Conservation (phyloP, 495 filamentous ascomycete genomes). For the Collariella sp. region DNA sequence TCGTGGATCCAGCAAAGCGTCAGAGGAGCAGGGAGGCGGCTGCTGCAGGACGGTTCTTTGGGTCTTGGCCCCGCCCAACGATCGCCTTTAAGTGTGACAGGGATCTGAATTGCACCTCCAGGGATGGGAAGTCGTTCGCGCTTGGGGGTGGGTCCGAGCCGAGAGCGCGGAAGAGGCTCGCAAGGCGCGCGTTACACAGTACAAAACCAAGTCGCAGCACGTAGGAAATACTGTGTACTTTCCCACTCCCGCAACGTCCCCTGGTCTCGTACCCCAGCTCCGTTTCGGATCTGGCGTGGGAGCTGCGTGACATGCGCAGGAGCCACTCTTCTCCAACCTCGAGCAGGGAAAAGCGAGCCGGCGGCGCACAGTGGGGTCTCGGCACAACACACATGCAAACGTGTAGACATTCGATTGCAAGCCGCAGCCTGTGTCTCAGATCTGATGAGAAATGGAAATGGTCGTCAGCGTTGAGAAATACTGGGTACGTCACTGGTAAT, state of each 20-base stretch:
- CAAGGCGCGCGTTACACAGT: neutral
- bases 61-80: slow-evolving; percentile 3
- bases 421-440: too few relatives aligned
- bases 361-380: too few relatives aligned
- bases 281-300: slow-evolving; percentile 15
- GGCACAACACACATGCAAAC: too few relatives aligned
- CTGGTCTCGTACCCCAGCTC: slow-evolving; percentile 6
- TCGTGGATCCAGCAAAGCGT: slow-evolving; percentile 7
- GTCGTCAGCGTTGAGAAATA: too few relatives aligned
- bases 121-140: slow-evolving; percentile 1
- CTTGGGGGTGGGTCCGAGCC: slow-evolving; percentile 4
- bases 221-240: neutral
- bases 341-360: neutral
- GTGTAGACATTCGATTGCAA: too few relatives aligned
- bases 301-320: neutral
- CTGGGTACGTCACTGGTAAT: too few relatives aligned
- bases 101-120: slow-evolving; percentile 4
- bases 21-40: neutral
- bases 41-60: neutral
- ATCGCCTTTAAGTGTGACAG: slow-evolving; percentile 12
- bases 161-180: slow-evolving; percentile 12
- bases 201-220: neutral
- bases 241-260: neutral
- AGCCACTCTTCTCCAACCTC: slow-evolving; percentile 2
- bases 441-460: too few relatives aligned